Evolutionary conservation across 2,329 filamentous ascomycete species (phyloP), one percentile per base, ranked within the genome.

Genomic region (Grosmannia penicillata): DNA sequence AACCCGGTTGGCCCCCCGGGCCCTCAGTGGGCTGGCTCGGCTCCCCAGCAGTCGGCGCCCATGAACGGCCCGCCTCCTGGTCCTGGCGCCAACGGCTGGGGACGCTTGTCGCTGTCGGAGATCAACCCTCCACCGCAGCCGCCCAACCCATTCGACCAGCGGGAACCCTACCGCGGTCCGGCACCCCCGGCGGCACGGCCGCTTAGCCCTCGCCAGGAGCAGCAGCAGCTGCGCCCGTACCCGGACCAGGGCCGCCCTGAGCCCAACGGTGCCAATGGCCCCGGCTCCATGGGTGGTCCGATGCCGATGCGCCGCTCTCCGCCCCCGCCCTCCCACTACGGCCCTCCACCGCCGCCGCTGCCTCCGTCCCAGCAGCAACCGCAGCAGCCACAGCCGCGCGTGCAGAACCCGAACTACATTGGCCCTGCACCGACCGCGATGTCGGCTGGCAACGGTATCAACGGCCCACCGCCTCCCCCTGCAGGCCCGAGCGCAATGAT

Each of bases 1-100:
- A 82, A 82, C 30, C 79, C 91, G 38, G 82, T 82, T 47, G 84
- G 82, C 10, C 85, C 85, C 42, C 83, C 84, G 37, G 81, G 80
- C 37, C 87, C 86, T 46, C 82, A 93, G 56, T 96, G 89, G 89
- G 83, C 82, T 45, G 81, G 78, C 42, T 73, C 77, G 31, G 73
- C 75, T 36, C 67, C 69, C 43, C 61, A 61, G 44, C 60, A 60
- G 44, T 56, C 60, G 33, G 63, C 60, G 41, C 58, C 50, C 4
- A 46, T 48, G 52, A 48, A 57, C 51, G 54, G 55, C 62, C 70
- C 69, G 34, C 55, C 72, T 43, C 78, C 78, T 5, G 66, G 65
- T 26, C 61, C 63, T 23, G 66, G 67, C n/a, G 62, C 67, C 21
- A 73, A 67, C 47, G 67, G 68, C 49, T 75, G 71, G 59, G 63